These are phyloP conservation scores for Striga asiatica DNA, from an alignment of 257 asterid species.

Conservation along the genomic window DNA sequence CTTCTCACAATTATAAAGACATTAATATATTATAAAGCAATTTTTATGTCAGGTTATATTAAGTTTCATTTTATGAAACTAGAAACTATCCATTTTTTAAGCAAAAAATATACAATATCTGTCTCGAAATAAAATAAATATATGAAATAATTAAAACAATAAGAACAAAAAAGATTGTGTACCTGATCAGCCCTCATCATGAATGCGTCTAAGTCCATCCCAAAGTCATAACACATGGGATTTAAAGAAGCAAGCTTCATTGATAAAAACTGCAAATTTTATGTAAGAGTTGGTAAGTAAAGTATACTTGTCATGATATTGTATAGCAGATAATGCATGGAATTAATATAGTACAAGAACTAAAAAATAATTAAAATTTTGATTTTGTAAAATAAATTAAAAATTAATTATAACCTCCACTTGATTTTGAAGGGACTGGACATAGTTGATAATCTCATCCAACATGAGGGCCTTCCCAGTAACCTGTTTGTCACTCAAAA, in stretches of 20 bases:
- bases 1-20: too few relatives aligned
- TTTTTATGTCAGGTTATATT: too few relatives aligned
- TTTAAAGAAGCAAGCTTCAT: conserved; percentile 79
- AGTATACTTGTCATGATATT: too few relatives aligned
- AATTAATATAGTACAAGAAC: background rate
- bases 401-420: conserved; percentile 58
- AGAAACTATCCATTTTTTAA: too few relatives aligned
- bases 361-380: background rate
- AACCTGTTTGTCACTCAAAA: conserved; percentile 41
- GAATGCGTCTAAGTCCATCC: conserved; percentile 55
- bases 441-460: conserved; percentile 91
- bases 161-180: background rate
- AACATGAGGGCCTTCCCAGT: conserved; percentile 95
- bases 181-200: conserved; percentile 56
- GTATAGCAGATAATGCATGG: background rate
- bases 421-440: conserved; percentile 83
- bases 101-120: too few relatives aligned
- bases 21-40: too few relatives aligned
- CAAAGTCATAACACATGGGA: conserved; percentile 63
- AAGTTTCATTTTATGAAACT: too few relatives aligned
- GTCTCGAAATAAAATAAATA: too few relatives aligned
- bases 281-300: background rate
- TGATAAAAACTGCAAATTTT: conserved; percentile 60
- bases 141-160: background rate
- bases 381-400: too few relatives aligned